Conservation (phyloP, 495 filamentous ascomycete genomes). For the Neurospora sp. region DNA sequence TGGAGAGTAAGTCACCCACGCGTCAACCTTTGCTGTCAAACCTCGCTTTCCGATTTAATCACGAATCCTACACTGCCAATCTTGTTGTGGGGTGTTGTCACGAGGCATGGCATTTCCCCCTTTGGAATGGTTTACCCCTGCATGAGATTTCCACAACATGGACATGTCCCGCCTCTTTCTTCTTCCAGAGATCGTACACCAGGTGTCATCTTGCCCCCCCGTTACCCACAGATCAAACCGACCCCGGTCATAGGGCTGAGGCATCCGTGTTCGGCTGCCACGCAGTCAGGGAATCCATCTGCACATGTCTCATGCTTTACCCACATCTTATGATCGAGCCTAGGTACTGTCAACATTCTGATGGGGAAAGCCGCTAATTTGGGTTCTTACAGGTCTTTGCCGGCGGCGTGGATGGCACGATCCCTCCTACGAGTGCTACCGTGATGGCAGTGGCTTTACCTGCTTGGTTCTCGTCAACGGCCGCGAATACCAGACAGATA, state of each 20-base stretch:
- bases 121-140: constrained; percentile 14
- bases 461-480: constrained; percentile 95
- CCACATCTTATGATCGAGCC: background rate
- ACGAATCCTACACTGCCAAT: constrained; percentile 8
- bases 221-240: constrained; percentile 8
- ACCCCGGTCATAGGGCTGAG: constrained; percentile 22
- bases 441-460: constrained; percentile 59
- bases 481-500: constrained; percentile 88
- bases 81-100: constrained; percentile 17
- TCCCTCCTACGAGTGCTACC: constrained; percentile 78
- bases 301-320: background rate
- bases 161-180: constrained; percentile 12
- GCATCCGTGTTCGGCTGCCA: constrained; percentile 33
- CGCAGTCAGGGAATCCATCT: constrained; percentile 22
- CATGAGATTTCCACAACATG: constrained; percentile 19
- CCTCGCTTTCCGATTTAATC: background rate
- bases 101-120: constrained; percentile 15
- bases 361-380: constrained; percentile 25
- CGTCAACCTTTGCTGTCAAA: background rate
- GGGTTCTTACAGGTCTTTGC: constrained; percentile 68
- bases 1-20: constrained; percentile 45
- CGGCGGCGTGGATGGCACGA: constrained; percentile 91
- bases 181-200: constrained; percentile 14
- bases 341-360: background rate
- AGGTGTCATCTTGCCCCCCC: constrained; percentile 4